phyloP scores from a whole-genome alignment of 2,329 filamentous ascomycete species.

The Trichoderma oligosporum region DNA sequence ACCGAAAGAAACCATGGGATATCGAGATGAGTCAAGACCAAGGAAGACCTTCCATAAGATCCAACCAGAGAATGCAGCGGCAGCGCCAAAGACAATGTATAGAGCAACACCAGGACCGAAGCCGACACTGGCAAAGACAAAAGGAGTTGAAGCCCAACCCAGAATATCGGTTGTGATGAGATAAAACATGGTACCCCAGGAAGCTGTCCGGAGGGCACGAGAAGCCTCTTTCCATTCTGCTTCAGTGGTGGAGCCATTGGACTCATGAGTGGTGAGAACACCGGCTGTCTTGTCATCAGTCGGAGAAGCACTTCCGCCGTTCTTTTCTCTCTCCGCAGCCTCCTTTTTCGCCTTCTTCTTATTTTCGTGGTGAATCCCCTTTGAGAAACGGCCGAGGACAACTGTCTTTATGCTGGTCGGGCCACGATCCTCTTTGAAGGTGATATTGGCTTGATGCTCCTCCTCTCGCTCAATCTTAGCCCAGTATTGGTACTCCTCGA shows the following conservation, averaged over 20 bases:
- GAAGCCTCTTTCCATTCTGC: slow-evolving; percentile 15
- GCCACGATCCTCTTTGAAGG: slow-evolving; percentile 10
- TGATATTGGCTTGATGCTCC: slow-evolving; percentile 8
- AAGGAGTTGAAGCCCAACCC: slow-evolving; percentile 14
- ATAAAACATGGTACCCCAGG: slow-evolving; percentile 17
- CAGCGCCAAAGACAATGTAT: slow-evolving; percentile 11
- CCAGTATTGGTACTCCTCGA: slow-evolving; percentile 14
- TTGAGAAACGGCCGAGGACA: slow-evolving; percentile 7
- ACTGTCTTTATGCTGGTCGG: slow-evolving; percentile 2
- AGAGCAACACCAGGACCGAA: slow-evolving; percentile 15
- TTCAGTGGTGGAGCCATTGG: neutral
- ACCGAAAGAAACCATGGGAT: slow-evolving; percentile 16
- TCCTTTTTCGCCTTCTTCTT: slow-evolving; percentile 17
- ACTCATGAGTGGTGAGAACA: neutral
- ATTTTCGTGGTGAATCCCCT: slow-evolving; percentile 15
- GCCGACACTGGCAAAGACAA: slow-evolving; percentile 16
- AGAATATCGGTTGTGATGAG: slow-evolving; percentile 15
- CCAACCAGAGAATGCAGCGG: slow-evolving; percentile 10
- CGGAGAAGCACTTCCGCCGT: neutral
- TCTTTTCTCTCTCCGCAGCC: neutral
- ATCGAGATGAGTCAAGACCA: slow-evolving; percentile 14
- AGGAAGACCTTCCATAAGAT: slow-evolving; percentile 15
- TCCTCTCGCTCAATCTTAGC: slow-evolving; percentile 15
- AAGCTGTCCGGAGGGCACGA: slow-evolving; percentile 12
- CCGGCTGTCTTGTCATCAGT: slow-evolving; percentile 1